phyloP scores from a whole-genome alignment of 108 stramenopile species.

The Ochromonas danica region DNA sequence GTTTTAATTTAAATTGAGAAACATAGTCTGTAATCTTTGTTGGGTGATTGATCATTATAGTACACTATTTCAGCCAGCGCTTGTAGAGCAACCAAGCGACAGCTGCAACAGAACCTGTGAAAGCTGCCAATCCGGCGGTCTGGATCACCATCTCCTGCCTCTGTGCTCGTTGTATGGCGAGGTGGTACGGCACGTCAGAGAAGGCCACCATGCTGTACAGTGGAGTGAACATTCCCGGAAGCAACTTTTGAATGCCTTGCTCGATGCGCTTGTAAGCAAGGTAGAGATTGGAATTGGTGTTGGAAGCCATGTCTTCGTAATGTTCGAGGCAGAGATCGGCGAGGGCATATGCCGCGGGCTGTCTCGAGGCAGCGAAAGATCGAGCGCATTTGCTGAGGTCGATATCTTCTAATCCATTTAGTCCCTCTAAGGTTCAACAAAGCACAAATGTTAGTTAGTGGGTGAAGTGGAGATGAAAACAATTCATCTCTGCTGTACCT shows the following conservation, averaged over 20 bases:
- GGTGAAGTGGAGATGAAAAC: too few species aligned
- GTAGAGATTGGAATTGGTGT: conserved; percentile 35
- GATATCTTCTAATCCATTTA: not conserved
- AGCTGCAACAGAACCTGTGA: too few species aligned
- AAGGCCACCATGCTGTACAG: conserved; percentile 45
- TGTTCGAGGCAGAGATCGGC: conserved; percentile 42
- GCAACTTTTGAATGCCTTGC: conserved; percentile 6
- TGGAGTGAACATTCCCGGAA: conserved; percentile 34
- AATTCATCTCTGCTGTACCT: conserved; percentile 33
- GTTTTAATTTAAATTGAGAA: too few species aligned
- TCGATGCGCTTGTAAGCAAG: conserved; percentile 35
- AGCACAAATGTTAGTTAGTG: not conserved
- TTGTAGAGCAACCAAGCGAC: too few species aligned
- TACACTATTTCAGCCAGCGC: too few species aligned
- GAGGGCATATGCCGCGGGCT: conserved; percentile 39
- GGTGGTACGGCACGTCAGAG: conserved; percentile 43
- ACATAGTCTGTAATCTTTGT: too few species aligned
- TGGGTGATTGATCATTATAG: too few species aligned
- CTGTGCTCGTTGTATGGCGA: too few species aligned
- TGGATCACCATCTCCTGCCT: too few species aligned
- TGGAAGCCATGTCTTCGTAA: conserved; percentile 46
- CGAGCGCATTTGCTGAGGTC: not conserved
- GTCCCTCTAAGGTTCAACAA: not conserved
- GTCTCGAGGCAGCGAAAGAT: conserved; percentile 1
- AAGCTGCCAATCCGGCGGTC: too few species aligned